These are phyloP conservation scores for Chaetoscypha palmicola DNA, from an alignment of 2,329 filamentous ascomycete species.

Conservation along the genomic window DNA sequence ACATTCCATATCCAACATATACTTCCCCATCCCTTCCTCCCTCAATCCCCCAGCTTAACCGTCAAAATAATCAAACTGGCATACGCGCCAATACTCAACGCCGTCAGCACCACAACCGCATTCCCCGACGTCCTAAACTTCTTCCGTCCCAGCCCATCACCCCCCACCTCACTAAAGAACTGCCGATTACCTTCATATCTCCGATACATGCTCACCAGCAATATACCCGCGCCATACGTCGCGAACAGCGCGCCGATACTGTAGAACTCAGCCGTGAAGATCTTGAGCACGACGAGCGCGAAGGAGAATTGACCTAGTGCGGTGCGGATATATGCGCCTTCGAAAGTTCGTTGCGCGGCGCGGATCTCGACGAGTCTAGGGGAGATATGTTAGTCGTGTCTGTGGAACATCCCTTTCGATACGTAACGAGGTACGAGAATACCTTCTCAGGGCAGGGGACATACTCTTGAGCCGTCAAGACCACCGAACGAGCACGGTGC, in stretches of 20 bases:
- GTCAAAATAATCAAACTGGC: slow-evolving; percentile 49
- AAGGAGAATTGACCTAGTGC: slow-evolving; percentile 94
- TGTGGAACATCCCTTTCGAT: background rate
- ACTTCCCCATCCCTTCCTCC: background rate
- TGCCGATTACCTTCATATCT: slow-evolving; percentile 88
- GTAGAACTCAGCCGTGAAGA: slow-evolving; percentile 96
- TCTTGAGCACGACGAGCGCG: slow-evolving; percentile 86
- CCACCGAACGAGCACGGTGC: slow-evolving; percentile 76
- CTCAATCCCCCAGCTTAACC: slow-evolving; percentile 32
- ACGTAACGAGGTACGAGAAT: slow-evolving; percentile 2
- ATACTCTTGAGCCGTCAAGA: slow-evolving; percentile 68
- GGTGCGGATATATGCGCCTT: slow-evolving; percentile 93
- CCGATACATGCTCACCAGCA: slow-evolving; percentile 77
- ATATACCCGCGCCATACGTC: slow-evolving; percentile 77
- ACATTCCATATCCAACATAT: background rate
- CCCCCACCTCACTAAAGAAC: slow-evolving; percentile 61
- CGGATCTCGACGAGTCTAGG: slow-evolving; percentile 78
- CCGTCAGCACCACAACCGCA: slow-evolving; percentile 51
- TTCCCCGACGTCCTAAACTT: slow-evolving; percentile 60
- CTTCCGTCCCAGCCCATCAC: slow-evolving; percentile 38
- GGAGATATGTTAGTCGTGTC: slow-evolving; percentile 3
- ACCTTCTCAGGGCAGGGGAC: slow-evolving; percentile 7
- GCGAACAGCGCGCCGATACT: slow-evolving; percentile 94
- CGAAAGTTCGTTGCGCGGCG: slow-evolving; percentile 91
- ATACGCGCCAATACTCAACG: slow-evolving; percentile 52